Evolutionary conservation across 2,329 filamentous ascomycete genomes (phyloP), one percentile per base, ranked within the genome.

Genomic region (Hypoxylon sp.): DNA sequence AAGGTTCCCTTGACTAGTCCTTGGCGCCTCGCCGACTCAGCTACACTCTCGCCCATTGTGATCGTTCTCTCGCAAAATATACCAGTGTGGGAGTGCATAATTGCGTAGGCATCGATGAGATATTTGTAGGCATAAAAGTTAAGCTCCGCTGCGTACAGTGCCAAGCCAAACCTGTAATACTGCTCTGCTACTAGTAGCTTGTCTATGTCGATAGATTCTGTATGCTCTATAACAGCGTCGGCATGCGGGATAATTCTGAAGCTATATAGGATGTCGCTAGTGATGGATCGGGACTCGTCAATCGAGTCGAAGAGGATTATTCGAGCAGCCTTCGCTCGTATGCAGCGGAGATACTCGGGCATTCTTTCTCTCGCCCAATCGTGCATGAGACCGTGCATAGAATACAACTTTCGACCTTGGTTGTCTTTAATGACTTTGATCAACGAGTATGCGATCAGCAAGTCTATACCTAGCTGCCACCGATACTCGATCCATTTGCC

Each of bases 221-320:
- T 58, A 1, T 31, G 53, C 19, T 35, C 24, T 37, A 58, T 52
- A 1, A 24, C 47, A n/a, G 61, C 53, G 22, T 8, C 17, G 1
- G 10, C 35, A 33, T 64, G 61, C 19, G 53, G 61, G 31, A 64
- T 35, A 11, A 64, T 0, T 13, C 47, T 52, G 14, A 39, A 24
- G 3, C 11, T 13, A 14, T 64, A 64, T 19, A 47, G 13, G 8
- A 44, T 22, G 13, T 58, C 48, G 2, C 11, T 10, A 17, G 17
- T 10, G 39, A 3, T 44, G 37, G 37, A 42, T 44, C 11, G 39
- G 3, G 39, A 44, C 39, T 57, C 46, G 47, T 1, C 5, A 13
- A 58, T n/a, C 10, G 65, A 52, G 53, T 67, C 65, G 51, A 67
- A 67, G 19, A 67, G 9, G 2, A 67, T 10, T 19, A 63, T 5